A percentile compares a stretch with the other conserved stretches of the same genome.
These are phyloP conservation scores for Grigorovia jiainica DNA, from an alignment of 805 yeast genomes.

Conservation along the genomic window DNA sequence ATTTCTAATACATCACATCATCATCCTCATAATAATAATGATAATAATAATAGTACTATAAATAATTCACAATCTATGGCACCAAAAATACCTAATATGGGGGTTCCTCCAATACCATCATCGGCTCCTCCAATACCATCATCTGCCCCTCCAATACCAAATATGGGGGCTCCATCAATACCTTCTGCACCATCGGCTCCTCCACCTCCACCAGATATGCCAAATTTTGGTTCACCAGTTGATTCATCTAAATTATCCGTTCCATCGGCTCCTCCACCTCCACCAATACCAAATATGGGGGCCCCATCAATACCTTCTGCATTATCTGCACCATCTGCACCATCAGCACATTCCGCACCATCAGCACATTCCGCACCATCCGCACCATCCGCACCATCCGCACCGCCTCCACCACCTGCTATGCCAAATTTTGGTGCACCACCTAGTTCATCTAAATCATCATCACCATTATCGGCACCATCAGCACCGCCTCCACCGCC, in stretches of 20 bases:
- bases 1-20: constrained; percentile 16
- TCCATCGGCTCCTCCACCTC: constrained; percentile 9
- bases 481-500: constrained; percentile 8
- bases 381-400: constrained; percentile 8
- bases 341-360: constrained; percentile 22
- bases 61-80: constrained; percentile 17
- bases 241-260: constrained; percentile 13
- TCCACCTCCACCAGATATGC: constrained; percentile 6
- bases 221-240: constrained; percentile 7
- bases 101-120: constrained; percentile 20
- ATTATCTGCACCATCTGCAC: constrained; percentile 18
- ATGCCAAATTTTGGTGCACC: constrained; percentile 30
- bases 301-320: constrained; percentile 22
- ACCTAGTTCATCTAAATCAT: constrained; percentile 28
- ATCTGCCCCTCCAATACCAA: constrained; percentile 12
- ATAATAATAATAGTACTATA: too few relatives aligned
- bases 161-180: constrained; percentile 9
- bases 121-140: constrained; percentile 14
- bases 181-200: constrained; percentile 18
- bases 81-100: constrained; percentile 19
- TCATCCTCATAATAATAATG: too few relatives aligned
- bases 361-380: constrained; percentile 25
- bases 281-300: constrained; percentile 15
- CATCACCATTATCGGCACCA: constrained; percentile 9
- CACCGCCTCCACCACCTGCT: constrained; percentile 12